Base-by-base conservation (phyloP, 2,329 filamentous ascomycete genomes). In the Thielaviopsis ethacetica region DNA sequence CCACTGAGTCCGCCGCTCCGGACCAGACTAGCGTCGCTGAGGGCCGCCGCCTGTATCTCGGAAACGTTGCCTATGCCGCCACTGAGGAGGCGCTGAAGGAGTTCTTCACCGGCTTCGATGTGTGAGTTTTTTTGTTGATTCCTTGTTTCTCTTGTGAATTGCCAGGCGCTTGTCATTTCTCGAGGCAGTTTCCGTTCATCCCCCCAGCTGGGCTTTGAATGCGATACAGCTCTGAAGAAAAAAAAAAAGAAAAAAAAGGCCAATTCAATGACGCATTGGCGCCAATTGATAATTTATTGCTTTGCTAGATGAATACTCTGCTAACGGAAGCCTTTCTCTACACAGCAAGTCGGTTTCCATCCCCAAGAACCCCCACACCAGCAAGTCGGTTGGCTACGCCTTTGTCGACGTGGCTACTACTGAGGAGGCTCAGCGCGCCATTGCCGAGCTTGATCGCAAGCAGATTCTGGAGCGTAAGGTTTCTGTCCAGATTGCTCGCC, bases 11-110 rank as follows among this genome's bases (percentile, higher is more conserved):
- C 70, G 71, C 79, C 81, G 7, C 30, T 34, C 76, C 82, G 81
- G 84, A 79, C 79, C 85, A 86, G 77, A 82, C 83, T 71, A 95
- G 90, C 79, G 93, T 93, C 75, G 91, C 91, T 76, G 93, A 98
- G 82, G 91, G 93, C 75, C 89, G 93, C 80, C 89, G 93, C 79
- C 86, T 98, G 70, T 98, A 98, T 80, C 97, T 98, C 80, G 93
- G 93, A 81, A 98, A 98, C 82, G 88, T 98, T 84, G 93, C 93
- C 71, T 98, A 98, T 76, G 91, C 91, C 85, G 97, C 93, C 85
- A 95, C 90, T 75, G 93, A 97, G 88, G 93, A 88, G 86, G 90
- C 96, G 85, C 89, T 98, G 83, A 95, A 94, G 82, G 88, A 93
- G 69, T 98, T 98, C 83, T 98, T 98, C 86, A 91, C 93, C 82